Conservation (phyloP, 1,284 basidiomycete species). For the Puccinia coronata region DNA sequence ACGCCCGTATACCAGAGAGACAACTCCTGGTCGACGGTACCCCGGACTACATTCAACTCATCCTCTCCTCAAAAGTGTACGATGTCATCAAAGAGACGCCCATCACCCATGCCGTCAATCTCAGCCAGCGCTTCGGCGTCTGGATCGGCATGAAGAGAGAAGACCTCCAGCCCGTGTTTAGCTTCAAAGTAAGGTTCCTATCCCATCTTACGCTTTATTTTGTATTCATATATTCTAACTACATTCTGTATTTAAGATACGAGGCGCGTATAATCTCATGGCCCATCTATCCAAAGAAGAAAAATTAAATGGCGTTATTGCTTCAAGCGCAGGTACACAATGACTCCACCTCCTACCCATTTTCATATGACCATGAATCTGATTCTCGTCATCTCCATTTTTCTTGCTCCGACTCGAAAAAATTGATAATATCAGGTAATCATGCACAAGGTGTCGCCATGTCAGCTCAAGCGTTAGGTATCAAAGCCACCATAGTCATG, state of each 20-base stretch:
- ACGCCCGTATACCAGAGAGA: constrained; percentile 70
- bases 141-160: constrained; percentile 93
- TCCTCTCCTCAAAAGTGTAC: constrained; percentile 90
- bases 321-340: constrained; percentile 87
- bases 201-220: background rate
- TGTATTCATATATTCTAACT: background rate
- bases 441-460: constrained; percentile 98
- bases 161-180: constrained; percentile 95
- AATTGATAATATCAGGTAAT: constrained; percentile 68
- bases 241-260: constrained; percentile 67
- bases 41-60: constrained; percentile 91
- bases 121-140: constrained; percentile 84
- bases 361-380: no score
- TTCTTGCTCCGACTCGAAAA: no score
- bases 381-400: no score
- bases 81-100: constrained; percentile 91
- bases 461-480: constrained; percentile 78
- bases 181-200: constrained; percentile 84
- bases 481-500: constrained; percentile 98
- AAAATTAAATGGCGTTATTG: constrained; percentile 94
- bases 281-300: constrained; percentile 81
- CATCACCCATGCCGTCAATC: constrained; percentile 78
- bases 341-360: no score
- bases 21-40: constrained; percentile 69
- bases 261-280: constrained; percentile 99